Conservation (phyloP, 345 rosid species). For the Lepidium sativum region DNA sequence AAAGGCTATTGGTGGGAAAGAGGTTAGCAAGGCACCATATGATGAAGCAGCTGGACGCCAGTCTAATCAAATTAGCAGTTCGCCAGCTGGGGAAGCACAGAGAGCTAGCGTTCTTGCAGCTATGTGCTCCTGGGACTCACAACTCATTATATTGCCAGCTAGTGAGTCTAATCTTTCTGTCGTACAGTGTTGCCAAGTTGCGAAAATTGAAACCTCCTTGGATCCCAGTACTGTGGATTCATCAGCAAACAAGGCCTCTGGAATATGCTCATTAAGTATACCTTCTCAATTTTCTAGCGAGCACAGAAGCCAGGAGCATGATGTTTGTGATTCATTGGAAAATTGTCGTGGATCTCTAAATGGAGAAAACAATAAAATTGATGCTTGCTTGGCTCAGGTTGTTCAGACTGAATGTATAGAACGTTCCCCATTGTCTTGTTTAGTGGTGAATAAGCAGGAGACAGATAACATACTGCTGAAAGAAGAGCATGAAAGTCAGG, state of each 20-base stretch:
- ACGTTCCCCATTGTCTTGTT: conserved; percentile 15
- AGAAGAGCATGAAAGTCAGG: conserved; percentile 37
- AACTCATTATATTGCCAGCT: conserved; percentile 19
- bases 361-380: conserved; percentile 13
- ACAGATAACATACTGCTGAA: too few relatives aligned
- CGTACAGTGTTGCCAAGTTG: conserved; percentile 16
- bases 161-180: conserved; percentile 26
- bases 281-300: conserved; percentile 1
- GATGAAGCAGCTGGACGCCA: conserved; percentile 22
- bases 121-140: conserved; percentile 21
- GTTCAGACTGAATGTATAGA: conserved; percentile 21
- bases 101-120: conserved; percentile 56
- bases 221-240: conserved; percentile 16
- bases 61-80: conserved; percentile 39
- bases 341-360: conserved; percentile 15
- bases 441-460: conserved; percentile 9
- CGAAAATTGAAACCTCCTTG: conserved; percentile 26
- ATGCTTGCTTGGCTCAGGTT: conserved; percentile 14
- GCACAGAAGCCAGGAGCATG: neutral
- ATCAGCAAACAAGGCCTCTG: conserved; percentile 18
- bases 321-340: conserved; percentile 10
- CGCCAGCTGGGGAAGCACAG: conserved; percentile 65
- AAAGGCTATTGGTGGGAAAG: conserved; percentile 20
- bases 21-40: neutral
- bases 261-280: conserved; percentile 11